Evolutionary conservation across 768 basidiomycete genomes (phyloP), one percentile per base, ranked within the genome.

Genomic region (Kwoniella europaea): DNA sequence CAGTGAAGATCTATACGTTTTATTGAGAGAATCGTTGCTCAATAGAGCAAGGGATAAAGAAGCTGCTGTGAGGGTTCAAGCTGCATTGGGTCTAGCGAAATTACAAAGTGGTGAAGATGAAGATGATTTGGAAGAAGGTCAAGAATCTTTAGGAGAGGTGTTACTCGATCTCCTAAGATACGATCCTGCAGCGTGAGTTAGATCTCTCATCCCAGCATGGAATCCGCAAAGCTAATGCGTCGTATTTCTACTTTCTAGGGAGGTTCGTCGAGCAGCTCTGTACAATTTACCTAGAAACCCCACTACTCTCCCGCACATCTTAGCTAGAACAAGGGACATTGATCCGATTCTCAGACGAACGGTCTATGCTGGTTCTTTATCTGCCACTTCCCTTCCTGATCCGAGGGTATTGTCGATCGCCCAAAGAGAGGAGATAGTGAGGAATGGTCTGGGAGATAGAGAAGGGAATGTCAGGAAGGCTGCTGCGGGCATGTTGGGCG

Each of bases 401-500:
- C 91, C 91, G 0, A 86, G 87, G 2, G 86, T 86, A 3, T 85
- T 98, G 50, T 88, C 87, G 1, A 89, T 92, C 29, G 84, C 87
- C 0, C 92, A 95, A 76, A 86, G 94, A 12, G 91, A 93, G 76
- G 85, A 88, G 24, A 88, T 96, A 58, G 88, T 96, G 2, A 87
- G 88, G 20, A 89, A 91, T 77, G 96, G 96, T 1, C 86, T 98
- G 2, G 90, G 92, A 0, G 96, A 98, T 83, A 88, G 96, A 29
- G 93, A 97, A 69, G 85, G 87, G 0, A 81, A 84, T 1, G 93
- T 98, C 2, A 87, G 90, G 41, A 84, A 87, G 18, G 92, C 92
- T 0, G 90, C 94, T 0, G 89, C 87, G 1, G 87, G 87, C 1
- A 87, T 97, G 57, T 83, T 98, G 16, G 88, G 87, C 0, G 86